Conservation (phyloP, 2,329 filamentous ascomycete genomes). For the Sphaerulina musiva region DNA sequence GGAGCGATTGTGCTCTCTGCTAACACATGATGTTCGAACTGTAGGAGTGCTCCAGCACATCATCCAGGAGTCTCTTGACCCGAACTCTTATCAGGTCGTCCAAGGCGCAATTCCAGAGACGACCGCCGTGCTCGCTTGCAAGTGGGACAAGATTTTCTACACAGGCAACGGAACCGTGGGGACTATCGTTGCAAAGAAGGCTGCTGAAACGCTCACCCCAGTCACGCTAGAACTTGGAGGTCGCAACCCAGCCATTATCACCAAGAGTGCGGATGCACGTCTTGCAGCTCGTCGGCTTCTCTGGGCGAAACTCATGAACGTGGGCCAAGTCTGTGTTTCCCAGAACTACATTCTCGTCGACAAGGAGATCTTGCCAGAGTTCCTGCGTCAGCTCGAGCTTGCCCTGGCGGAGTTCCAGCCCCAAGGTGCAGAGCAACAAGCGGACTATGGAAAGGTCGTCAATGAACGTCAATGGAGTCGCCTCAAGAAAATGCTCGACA, state of each 20-base stretch:
- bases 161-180: slow-evolving; percentile 75
- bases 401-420: slow-evolving; percentile 75
- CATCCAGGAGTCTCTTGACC: slow-evolving; percentile 68
- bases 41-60: slow-evolving; percentile 71
- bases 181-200: slow-evolving; percentile 49
- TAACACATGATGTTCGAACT: neutral
- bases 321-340: slow-evolving; percentile 84
- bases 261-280: slow-evolving; percentile 70
- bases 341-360: slow-evolving; percentile 91
- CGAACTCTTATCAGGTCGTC: slow-evolving; percentile 65
- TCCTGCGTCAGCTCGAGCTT: slow-evolving; percentile 66
- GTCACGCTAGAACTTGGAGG: slow-evolving; percentile 86
- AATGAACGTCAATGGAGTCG: slow-evolving; percentile 73
- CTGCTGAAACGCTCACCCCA: slow-evolving; percentile 60
- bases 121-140: slow-evolving; percentile 72
- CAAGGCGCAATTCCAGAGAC: slow-evolving; percentile 79
- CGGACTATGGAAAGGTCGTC: slow-evolving; percentile 73
- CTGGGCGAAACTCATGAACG: slow-evolving; percentile 82
- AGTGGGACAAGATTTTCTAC: slow-evolving; percentile 98
- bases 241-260: slow-evolving; percentile 84
- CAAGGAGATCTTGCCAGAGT: slow-evolving; percentile 54
- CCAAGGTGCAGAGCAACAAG: slow-evolving; percentile 67
- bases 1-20: neutral
- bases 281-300: slow-evolving; percentile 77
- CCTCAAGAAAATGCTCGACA: slow-evolving; percentile 86